Percentiles rank a stretch among this genome's conserved stretches.
These are phyloP conservation scores for Chlamydomonas sp. DNA, from an alignment of 139 green algal species.

Conservation along the genomic window DNA sequence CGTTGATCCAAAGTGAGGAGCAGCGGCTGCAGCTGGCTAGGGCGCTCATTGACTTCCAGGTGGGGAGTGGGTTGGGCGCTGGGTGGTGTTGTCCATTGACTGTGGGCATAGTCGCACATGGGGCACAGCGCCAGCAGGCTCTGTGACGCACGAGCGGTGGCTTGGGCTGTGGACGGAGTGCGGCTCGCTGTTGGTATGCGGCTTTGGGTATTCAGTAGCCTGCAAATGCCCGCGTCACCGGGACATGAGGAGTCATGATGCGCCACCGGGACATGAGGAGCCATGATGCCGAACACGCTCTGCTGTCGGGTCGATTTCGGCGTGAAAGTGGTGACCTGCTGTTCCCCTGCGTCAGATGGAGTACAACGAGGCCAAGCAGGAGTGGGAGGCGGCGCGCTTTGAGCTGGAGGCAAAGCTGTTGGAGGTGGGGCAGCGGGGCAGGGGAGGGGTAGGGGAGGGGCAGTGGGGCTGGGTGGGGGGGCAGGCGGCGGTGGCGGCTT, in stretches of 20 bases:
- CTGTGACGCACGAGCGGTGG: too few relatives aligned
- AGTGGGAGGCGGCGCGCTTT: slow-evolving; percentile 48
- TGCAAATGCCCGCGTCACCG: too few relatives aligned
- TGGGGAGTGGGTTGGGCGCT: slow-evolving; percentile 1
- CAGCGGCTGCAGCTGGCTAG: slow-evolving; percentile 67
- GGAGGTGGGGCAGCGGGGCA: background rate
- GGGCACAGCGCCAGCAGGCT: too few relatives aligned
- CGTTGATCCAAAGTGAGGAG: slow-evolving; percentile 72
- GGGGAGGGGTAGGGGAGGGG: background rate
- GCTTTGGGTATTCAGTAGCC: too few relatives aligned
- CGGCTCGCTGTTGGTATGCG: too few relatives aligned
- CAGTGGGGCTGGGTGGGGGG: too few relatives aligned
- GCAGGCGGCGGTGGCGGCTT: too few relatives aligned
- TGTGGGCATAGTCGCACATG: background rate
- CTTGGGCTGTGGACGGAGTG: too few relatives aligned
- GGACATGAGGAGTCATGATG: too few relatives aligned
- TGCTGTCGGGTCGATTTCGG: too few relatives aligned
- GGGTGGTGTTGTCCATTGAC: background rate
- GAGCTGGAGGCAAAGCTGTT: slow-evolving; percentile 48
- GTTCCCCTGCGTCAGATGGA: slow-evolving; percentile 55
- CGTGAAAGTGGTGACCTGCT: background rate
- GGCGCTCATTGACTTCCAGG: slow-evolving; percentile 71
- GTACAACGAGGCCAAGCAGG: slow-evolving; percentile 59
- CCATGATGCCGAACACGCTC: too few relatives aligned
- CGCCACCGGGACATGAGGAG: too few relatives aligned